A percentile compares a stretch with the other conserved stretches of the same genome.
Conservation (phyloP, 805 yeast genomes). For the Pichia membranifaciens region DNA sequence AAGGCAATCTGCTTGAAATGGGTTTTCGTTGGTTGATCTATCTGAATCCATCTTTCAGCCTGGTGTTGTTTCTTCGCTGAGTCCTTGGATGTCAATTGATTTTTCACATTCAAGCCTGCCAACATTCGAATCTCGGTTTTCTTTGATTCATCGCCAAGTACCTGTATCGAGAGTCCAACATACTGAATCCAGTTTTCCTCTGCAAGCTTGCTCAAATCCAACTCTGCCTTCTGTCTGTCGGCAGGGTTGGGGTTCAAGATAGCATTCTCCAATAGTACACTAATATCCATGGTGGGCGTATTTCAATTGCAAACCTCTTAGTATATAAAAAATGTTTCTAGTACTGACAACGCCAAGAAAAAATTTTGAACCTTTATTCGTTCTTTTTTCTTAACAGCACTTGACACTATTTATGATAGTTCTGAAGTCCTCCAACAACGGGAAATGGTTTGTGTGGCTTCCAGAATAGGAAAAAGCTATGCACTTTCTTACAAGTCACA, state of each 20-base stretch:
- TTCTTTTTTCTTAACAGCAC: too few relatives aligned
- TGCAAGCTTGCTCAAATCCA: conserved; percentile 65
- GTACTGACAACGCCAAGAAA: too few relatives aligned
- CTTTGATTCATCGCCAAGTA: conserved; percentile 58
- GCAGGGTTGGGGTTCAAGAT: conserved; percentile 61
- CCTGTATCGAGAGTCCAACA: conserved; percentile 61
- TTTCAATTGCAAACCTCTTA: neutral
- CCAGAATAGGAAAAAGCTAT: too few relatives aligned
- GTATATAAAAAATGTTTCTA: too few relatives aligned
- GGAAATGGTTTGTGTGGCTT: too few relatives aligned
- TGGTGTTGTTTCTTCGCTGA: conserved; percentile 48
- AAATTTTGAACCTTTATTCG: too few relatives aligned
- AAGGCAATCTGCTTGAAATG: conserved; percentile 65
- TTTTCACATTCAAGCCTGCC: conserved; percentile 84
- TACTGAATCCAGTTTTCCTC: conserved; percentile 72
- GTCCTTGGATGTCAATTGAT: conserved; percentile 82
- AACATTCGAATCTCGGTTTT: conserved; percentile 82
- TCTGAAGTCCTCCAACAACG: too few relatives aligned
- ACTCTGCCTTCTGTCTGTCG: conserved; percentile 72
- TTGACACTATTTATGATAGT: too few relatives aligned
- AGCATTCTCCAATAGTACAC: conserved; percentile 71
- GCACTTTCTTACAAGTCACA: too few relatives aligned
- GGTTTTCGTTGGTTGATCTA: conserved; percentile 49
- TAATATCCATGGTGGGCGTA: conserved; percentile 48
- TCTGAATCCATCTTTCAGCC: conserved; percentile 67